phyloP scores from a whole-genome alignment of 2,329 filamentous ascomycete species.

The Fusarium luffae region DNA sequence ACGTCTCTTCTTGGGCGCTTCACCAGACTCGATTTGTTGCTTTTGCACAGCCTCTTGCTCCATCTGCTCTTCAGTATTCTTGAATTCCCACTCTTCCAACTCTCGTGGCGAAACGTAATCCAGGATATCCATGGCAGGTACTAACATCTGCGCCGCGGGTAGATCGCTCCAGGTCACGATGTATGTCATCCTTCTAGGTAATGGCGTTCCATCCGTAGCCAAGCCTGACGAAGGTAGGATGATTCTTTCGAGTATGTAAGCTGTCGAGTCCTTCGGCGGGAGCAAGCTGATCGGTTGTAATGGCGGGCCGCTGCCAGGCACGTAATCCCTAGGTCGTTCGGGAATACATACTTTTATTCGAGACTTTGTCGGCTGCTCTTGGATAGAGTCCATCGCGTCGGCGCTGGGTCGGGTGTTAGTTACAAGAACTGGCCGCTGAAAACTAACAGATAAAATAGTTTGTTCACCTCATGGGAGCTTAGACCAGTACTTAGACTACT shows the following conservation, averaged over 20 bases:
- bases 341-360: constrained; percentile 36
- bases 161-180: constrained; percentile 66
- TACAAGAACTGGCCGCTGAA: not conserved
- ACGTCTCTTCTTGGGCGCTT: constrained; percentile 36
- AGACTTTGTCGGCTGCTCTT: constrained; percentile 12
- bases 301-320: constrained; percentile 60
- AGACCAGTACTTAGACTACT: not conserved
- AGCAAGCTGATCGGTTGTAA: constrained; percentile 60
- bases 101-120: constrained; percentile 68
- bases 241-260: constrained; percentile 67
- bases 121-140: constrained; percentile 61
- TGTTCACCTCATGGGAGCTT: not conserved
- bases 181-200: constrained; percentile 62
- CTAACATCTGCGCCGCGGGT: constrained; percentile 59
- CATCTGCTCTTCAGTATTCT: constrained; percentile 55
- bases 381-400: constrained; percentile 36
- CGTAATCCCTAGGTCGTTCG: constrained; percentile 50
- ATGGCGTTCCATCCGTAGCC: constrained; percentile 50
- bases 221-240: constrained; percentile 55
- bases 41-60: constrained; percentile 53
- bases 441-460: not conserved
- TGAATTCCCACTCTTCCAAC: constrained; percentile 68
- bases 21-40: constrained; percentile 41
- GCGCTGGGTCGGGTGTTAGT: not conserved
- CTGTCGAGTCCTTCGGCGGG: constrained; percentile 62